phyloP scores from a whole-genome alignment of 2,329 filamentous ascomycete genomes.

The Epichloe uncinata region DNA sequence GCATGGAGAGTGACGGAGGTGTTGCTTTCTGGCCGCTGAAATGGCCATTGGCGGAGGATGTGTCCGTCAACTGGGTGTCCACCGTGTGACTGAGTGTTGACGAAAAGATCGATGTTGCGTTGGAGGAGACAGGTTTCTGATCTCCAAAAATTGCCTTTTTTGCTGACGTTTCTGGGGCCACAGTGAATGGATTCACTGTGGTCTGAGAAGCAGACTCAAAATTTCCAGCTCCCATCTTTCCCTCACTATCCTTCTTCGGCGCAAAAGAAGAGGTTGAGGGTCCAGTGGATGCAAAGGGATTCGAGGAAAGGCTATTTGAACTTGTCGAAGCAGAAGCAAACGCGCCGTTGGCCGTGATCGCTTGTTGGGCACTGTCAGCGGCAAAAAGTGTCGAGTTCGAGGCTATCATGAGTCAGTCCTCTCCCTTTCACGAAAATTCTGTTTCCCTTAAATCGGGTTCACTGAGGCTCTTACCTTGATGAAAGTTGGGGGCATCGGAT shows the following conservation, averaged over 20 bases:
- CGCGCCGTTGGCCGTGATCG: not conserved
- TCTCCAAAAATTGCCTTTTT: constrained; percentile 10
- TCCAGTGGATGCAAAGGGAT: not conserved
- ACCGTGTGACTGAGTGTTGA: not conserved
- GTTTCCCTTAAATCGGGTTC: not conserved
- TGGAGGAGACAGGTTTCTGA: not conserved
- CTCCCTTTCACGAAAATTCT: not conserved
- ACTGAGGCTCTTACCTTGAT: constrained; percentile 1
- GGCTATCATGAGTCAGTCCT: not conserved
- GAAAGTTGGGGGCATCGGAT: not conserved
- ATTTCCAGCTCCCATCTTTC: not conserved
- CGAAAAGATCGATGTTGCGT: not conserved
- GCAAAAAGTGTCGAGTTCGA: constrained; percentile 4
- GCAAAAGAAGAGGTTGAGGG: not conserved
- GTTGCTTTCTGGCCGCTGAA: not conserved
- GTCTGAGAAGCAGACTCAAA: not conserved
- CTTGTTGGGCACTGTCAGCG: not conserved
- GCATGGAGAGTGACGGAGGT: constrained; percentile 2
- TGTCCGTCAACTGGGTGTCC: not conserved
- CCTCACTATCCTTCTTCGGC: not conserved
- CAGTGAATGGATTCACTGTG: constrained; percentile 12
- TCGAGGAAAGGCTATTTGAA: not conserved
- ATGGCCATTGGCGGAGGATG: not conserved
- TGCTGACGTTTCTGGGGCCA: constrained; percentile 4
- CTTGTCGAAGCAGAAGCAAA: constrained; percentile 2